Evolutionary conservation across 2,329 filamentous ascomycete genomes (phyloP).

Genomic region (Neonectria punicea): DNA sequence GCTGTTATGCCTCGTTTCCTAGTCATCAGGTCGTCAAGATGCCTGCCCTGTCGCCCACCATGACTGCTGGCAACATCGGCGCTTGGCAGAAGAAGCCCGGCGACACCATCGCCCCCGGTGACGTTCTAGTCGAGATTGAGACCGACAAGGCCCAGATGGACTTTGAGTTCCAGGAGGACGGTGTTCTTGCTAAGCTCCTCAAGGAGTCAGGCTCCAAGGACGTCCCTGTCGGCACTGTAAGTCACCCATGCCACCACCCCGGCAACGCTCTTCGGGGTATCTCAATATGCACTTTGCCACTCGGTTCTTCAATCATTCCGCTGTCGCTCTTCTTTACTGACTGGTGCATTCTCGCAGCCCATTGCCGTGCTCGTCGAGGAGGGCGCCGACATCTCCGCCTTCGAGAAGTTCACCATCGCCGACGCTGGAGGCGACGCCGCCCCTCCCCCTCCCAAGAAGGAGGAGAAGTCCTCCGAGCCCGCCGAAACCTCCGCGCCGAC

Average conservation of each 20-base stretch:
- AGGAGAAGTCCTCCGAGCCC: slow-evolving; percentile 69
- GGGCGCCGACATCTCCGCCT: slow-evolving; percentile 85
- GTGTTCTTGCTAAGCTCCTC: slow-evolving; percentile 92
- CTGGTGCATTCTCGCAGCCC: slow-evolving; percentile 67
- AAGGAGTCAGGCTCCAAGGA: slow-evolving; percentile 96
- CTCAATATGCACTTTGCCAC: slow-evolving; percentile 27
- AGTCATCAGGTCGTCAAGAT: slow-evolving; percentile 96
- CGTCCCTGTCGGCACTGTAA: slow-evolving; percentile 90
- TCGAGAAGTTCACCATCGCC: slow-evolving; percentile 86
- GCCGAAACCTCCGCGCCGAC: slow-evolving; percentile 56
- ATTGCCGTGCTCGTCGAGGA: slow-evolving; percentile 97
- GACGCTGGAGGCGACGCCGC: slow-evolving; percentile 86
- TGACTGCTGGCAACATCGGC: slow-evolving; percentile 96
- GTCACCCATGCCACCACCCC: slow-evolving; percentile 51
- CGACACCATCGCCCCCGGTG: slow-evolving; percentile 86
- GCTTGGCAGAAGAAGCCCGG: slow-evolving; percentile 98
- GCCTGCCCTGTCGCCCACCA: slow-evolving; percentile 97
- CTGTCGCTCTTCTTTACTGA: slow-evolving; percentile 23
- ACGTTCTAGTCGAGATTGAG: slow-evolving; percentile 98
- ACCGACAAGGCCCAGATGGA: slow-evolving; percentile 99
- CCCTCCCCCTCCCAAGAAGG: slow-evolving; percentile 71
- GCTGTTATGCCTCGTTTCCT: slow-evolving; percentile 85
- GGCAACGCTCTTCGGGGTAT: slow-evolving; percentile 7
- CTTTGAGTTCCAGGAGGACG: slow-evolving; percentile 99
- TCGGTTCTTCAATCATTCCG: not conserved